phyloP scores from a whole-genome alignment of 164 flowering plant species.

The Aristolochia californica region DNA sequence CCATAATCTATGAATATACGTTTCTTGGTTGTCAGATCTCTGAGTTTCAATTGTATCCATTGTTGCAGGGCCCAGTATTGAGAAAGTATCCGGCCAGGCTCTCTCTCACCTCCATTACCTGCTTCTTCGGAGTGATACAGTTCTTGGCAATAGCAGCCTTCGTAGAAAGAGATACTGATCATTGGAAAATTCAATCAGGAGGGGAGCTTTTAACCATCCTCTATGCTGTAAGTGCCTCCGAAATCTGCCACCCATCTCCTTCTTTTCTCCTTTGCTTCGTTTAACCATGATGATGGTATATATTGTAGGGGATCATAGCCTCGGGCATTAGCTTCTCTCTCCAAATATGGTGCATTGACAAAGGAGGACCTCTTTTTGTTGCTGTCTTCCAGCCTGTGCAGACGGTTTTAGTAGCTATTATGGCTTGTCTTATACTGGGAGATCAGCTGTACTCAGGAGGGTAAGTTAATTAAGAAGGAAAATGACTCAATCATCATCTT shows the following conservation, averaged over 20 bases:
- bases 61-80: constrained; percentile 59
- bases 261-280: no score
- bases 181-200: constrained; percentile 53
- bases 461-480: constrained; percentile 23
- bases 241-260: background rate
- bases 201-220: constrained; percentile 57
- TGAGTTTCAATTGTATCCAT: background rate
- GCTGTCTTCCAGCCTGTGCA: constrained; percentile 74
- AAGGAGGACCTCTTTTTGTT: constrained; percentile 67
- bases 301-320: constrained; percentile 64
- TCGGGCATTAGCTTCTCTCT: constrained; percentile 60
- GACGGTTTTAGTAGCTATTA: constrained; percentile 56
- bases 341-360: constrained; percentile 84
- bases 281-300: no score
- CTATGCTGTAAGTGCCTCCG: constrained; percentile 42
- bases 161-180: constrained; percentile 37
- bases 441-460: constrained; percentile 69
- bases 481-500: no score
- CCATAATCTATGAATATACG: no score
- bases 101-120: constrained; percentile 64
- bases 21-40: no score
- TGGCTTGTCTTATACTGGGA: constrained; percentile 61
- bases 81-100: constrained; percentile 78
- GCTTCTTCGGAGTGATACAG: constrained; percentile 70
- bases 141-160: constrained; percentile 52